Percentiles rank a stretch among this genome's conserved stretches.
Evolutionary conservation across 352 stramenopile species (phyloP).

Genomic region (Phytophthora cactorum): DNA sequence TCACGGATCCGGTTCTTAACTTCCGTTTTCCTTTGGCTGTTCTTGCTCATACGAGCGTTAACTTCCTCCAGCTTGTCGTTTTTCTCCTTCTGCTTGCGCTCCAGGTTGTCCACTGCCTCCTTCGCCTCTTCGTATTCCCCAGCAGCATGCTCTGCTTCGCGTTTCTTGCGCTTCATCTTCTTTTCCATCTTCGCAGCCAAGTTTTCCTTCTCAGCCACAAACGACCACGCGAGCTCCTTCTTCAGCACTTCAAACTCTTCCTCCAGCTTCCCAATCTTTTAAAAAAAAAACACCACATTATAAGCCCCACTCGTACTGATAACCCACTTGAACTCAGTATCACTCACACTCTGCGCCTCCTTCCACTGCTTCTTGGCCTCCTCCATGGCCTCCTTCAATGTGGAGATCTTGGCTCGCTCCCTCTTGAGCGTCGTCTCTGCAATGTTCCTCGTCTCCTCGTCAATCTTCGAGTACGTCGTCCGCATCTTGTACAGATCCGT

Average conservation of each 20-base stretch:
- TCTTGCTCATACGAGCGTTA: conserved; percentile 33
- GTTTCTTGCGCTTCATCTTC: conserved; percentile 52
- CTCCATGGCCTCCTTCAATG: conserved; percentile 35
- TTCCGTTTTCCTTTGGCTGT: conserved; percentile 38
- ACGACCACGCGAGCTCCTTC: conserved; percentile 77
- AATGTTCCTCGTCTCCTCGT: conserved; percentile 68
- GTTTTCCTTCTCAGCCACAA: conserved; percentile 66
- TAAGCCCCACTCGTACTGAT: conserved; percentile 44
- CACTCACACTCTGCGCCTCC: conserved; percentile 65
- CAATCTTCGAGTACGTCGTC: conserved; percentile 85
- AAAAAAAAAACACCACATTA: neutral
- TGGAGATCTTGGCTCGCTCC: conserved; percentile 16
- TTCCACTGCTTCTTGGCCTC: conserved; percentile 66
- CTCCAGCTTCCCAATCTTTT: conserved; percentile 67
- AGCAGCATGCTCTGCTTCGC: conserved; percentile 39
- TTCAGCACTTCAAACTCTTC: conserved; percentile 63
- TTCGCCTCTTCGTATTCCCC: conserved; percentile 45
- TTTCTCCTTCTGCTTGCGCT: conserved; percentile 59
- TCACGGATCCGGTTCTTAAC: conserved; percentile 62
- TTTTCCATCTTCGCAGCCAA: conserved; percentile 48
- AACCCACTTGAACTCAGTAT: conserved; percentile 11
- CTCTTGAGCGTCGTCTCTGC: conserved; percentile 54
- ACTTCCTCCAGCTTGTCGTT: conserved; percentile 55
- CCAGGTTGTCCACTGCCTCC: conserved; percentile 44
- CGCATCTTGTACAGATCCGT: conserved; percentile 87